Base-by-base conservation (phyloP, 805 yeast genomes). In the Candida hispaniensis region DNA sequence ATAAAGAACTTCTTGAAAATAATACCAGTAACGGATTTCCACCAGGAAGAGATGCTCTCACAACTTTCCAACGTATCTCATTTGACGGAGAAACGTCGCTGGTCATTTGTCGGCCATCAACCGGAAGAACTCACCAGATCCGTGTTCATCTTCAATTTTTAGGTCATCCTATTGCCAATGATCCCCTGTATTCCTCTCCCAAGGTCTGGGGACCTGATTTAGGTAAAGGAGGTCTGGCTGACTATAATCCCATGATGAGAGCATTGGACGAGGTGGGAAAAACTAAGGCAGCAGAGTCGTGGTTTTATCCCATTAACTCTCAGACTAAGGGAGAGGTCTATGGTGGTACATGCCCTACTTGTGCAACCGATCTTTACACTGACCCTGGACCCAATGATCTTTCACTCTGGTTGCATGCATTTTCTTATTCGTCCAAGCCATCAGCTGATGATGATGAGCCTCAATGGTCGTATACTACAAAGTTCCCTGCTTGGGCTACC, bases 121-220 rank as follows among this genome's bases (percentile, higher is more conserved):
- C 98, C 0, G 98, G 98, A 0, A 66, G 98, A 50, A 83, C 96
- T 0, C 98, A 88, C 55, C 98, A 88, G 53, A 85, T 91, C 33
- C 63, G 98, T 41, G 94, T 91, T 1, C 98, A 91, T 59, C 58
- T 91, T 39, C 95, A 86, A 56, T 78, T 66, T 45, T 47, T 91
- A n/a, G 96, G 96, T 0, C 69, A 63, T 50, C 95, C 97, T 0
- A 88, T 88, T 28, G 83, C 80, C 3, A 86, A 88, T 52, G 98
- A 88, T 54, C 96, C 96, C 0, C 65, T 86, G 1, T 88, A 85
- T 49, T 78, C 94, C 2, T 81, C 80, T 47, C 69, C 66, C 10
- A 54, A 57, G 11, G 75, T 82, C 0, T 91, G 96, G 95, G 97
- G 97, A 0, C 58, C 66, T 0, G 45, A 52, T 0, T 55, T 91